phyloP scores from a whole-genome alignment of 2,329 filamentous ascomycete genomes.

The Helminthosporium solani region DNA sequence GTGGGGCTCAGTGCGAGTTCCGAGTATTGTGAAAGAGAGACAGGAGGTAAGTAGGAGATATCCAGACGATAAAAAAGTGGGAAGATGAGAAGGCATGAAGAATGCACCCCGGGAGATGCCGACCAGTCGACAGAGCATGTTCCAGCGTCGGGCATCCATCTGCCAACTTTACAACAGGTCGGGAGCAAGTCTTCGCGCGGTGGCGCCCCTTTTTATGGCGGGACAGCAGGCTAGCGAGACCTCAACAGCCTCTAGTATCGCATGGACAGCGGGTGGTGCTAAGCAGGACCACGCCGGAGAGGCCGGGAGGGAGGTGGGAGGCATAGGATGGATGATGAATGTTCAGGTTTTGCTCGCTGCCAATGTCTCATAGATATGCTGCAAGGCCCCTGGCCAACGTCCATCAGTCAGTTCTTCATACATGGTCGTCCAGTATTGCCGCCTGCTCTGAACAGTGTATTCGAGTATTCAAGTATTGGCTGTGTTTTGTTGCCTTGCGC shows the following conservation, averaged over 20 bases:
- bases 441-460: too few species aligned
- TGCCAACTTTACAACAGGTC: constrained; percentile 9
- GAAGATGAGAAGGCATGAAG: too few species aligned
- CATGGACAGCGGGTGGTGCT: background rate
- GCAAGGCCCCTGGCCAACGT: constrained; percentile 1
- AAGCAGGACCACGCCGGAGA: background rate
- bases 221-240: constrained; percentile 2
- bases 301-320: background rate
- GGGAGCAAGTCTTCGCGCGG: background rate
- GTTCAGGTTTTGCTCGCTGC: constrained; percentile 1
- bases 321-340: too few species aligned
- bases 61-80: too few species aligned
- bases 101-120: background rate
- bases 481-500: too few species aligned
- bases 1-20: too few species aligned
- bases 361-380: background rate
- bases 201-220: constrained; percentile 3
- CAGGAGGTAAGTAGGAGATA: too few species aligned
- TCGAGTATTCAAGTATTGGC: too few species aligned
- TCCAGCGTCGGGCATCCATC: background rate
- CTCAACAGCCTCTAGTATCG: constrained; percentile 4
- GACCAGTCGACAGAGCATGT: background rate
- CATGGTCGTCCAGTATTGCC: background rate
- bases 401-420: too few species aligned
- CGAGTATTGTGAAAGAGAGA: too few species aligned